These are phyloP conservation scores for Candida verbasci DNA, from an alignment of 805 yeast species.

Conservation along the genomic window DNA sequence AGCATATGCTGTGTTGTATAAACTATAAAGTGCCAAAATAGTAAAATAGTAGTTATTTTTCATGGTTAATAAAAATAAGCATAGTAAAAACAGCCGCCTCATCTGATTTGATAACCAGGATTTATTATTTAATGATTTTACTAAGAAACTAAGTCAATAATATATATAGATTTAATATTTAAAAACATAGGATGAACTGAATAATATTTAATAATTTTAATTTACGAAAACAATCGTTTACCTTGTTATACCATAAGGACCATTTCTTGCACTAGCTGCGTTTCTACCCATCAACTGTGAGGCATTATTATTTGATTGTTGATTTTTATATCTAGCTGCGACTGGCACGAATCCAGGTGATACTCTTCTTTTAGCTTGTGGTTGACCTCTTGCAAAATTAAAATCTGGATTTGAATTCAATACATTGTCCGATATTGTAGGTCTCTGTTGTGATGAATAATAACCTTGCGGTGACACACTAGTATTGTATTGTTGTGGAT, in stretches of 20 bases:
- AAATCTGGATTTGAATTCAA: constrained; percentile 40
- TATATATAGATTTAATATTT: not conserved
- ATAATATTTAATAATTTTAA: constrained; percentile 35
- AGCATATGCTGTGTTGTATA: no score
- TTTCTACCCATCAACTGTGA: constrained; percentile 8
- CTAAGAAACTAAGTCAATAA: no score
- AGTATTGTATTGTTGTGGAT: constrained; percentile 13
- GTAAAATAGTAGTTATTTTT: no score
- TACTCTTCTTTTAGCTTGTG: constrained; percentile 18
- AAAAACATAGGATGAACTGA: constrained; percentile 5
- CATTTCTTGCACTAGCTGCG: constrained; percentile 12
- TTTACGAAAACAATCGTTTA: not conserved
- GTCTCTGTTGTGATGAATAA: constrained; percentile 8
- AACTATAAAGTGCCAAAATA: no score
- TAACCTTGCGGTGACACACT: constrained; percentile 8
- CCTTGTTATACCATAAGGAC: constrained; percentile 18
- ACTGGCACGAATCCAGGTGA: constrained; percentile 20
- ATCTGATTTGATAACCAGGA: no score
- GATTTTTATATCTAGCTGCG: constrained; percentile 13
- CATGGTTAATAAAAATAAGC: no score
- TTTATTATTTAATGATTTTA: no score
- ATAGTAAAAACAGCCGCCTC: no score
- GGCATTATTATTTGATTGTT: not conserved
- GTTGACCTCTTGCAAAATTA: constrained; percentile 19
- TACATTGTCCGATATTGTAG: constrained; percentile 35